phyloP scores from a whole-genome alignment of 148 eudicot genomes.

The Silene latifolia region DNA sequence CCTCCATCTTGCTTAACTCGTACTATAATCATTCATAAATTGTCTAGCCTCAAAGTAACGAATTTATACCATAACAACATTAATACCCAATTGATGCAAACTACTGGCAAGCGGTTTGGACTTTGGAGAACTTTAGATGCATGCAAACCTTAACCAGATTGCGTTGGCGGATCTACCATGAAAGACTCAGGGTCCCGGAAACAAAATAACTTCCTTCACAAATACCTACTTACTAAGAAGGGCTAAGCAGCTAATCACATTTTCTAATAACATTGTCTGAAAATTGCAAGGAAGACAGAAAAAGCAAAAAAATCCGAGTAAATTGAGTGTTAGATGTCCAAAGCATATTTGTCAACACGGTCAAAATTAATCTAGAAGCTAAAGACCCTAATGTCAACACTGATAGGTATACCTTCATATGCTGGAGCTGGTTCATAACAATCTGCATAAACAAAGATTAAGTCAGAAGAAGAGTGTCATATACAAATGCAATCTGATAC shows the following conservation, averaged over 20 bases:
- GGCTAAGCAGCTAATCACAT: no score
- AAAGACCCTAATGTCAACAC: no score
- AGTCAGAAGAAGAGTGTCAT: constrained; percentile 4
- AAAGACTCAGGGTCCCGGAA: no score
- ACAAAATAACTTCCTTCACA: no score
- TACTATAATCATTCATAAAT: constrained; percentile 13
- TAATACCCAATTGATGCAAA: not conserved
- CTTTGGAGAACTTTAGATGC: not conserved
- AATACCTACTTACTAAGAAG: no score
- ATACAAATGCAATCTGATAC: not conserved
- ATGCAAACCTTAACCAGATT: not conserved
- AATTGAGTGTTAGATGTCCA: not conserved
- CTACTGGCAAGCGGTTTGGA: not conserved
- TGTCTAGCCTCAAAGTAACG: constrained; percentile 6
- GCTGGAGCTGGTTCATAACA: constrained; percentile 63
- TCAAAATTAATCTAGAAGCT: not conserved
- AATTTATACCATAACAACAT: not conserved
- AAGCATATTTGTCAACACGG: not conserved
- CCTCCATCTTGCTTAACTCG: constrained; percentile 29
- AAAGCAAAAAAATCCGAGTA: not conserved
- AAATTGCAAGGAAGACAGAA: not conserved
- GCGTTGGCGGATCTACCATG: not conserved
- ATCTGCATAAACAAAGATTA: constrained; percentile 38
- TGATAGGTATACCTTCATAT: constrained; percentile 55
- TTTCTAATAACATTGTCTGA: not conserved